These are phyloP conservation scores for Leptosphaerulina australis DNA, from an alignment of 2,329 filamentous ascomycete species.

Conservation along the genomic window DNA sequence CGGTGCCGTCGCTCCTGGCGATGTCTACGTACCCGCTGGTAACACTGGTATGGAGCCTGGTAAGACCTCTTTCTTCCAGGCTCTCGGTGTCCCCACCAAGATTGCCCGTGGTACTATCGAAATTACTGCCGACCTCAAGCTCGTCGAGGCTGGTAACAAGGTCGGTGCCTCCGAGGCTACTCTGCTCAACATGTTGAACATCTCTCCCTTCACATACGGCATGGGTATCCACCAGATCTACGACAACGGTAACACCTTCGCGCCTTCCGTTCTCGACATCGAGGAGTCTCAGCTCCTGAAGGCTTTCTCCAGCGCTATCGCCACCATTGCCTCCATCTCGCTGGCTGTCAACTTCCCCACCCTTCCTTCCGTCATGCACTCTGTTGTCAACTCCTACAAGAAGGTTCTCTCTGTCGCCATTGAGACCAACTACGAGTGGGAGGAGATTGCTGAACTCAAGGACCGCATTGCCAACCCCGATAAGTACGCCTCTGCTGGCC, in stretches of 20 bases:
- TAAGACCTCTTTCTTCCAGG: constrained; percentile 99
- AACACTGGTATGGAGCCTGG: constrained; percentile 99
- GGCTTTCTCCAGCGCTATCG: constrained; percentile 79
- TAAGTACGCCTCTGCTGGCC: constrained; percentile 84
- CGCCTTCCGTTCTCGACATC: constrained; percentile 85
- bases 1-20: constrained; percentile 89
- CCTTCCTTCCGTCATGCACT: constrained; percentile 94
- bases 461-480: constrained; percentile 99
- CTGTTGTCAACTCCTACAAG: constrained; percentile 97
- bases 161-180: constrained; percentile 99
- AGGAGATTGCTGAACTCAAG: constrained; percentile 97
- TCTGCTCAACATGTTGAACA: constrained; percentile 99
- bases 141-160: constrained; percentile 89
- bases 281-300: constrained; percentile 91
- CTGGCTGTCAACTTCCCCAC: constrained; percentile 95
- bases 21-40: constrained; percentile 95
- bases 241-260: constrained; percentile 94
- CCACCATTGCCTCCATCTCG: constrained; percentile 87
- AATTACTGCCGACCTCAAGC: constrained; percentile 97
- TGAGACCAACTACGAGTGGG: constrained; percentile 90
- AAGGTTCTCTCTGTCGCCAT: constrained; percentile 89
- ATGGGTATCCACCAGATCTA: constrained; percentile 97
- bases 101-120: constrained; percentile 99
- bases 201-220: constrained; percentile 81
- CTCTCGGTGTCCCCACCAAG: constrained; percentile 99